Base-by-base conservation (phyloP, 805 yeast genomes). In the Jamesozyma piceae region DNA sequence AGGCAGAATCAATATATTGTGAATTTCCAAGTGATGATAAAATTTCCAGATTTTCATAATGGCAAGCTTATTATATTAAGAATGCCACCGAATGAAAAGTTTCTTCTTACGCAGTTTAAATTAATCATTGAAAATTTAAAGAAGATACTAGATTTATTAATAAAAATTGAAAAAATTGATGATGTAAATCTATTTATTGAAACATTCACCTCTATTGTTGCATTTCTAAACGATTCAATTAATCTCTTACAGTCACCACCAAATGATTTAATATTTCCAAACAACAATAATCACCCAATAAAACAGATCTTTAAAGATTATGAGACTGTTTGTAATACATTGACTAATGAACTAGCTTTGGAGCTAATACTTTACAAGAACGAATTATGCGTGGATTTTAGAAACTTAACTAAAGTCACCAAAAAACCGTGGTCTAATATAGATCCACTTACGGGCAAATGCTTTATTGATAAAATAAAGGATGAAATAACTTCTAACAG, bases 361-460 rank as follows among this genome's bases (percentile, higher is more conserved):
- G 89, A 82, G 51, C 52, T 80, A 22, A 73, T 74, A 43, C 61
- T 80, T 21, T 68, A 71, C 47, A 80, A 77, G 56, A 78, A 80
- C 15, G 88, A 82, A 50, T 57, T 80, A 3, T 69, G 80, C 24
- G 59, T 80, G 5, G 88, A 80, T 43, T 61, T 79, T 45, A 74
- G 76, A 53, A 69, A 71, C 39, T 54, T 80, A 30, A 65, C 63
- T 32, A 60, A 60, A 18, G 70, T 80, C 6, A 69, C 68, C 1
- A 76, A 71, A 45, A 66, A 65, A 43, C 88, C 88, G 1, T 82
- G 88, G 88, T 60, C 71, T 43, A 63, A 67, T 3, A 68, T 78
- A 3, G 72, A 77, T 43, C 60, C 64, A 10, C 41, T 53, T 5
- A 52, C 60, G 2, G 77, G 76, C 0, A 64, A 67, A 39, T 74